Percentiles rank a stretch among this genome's conserved stretches.
phyloP scores from a whole-genome alignment of 2,329 filamentous ascomycete genomes.

The Thelonectria olida region DNA sequence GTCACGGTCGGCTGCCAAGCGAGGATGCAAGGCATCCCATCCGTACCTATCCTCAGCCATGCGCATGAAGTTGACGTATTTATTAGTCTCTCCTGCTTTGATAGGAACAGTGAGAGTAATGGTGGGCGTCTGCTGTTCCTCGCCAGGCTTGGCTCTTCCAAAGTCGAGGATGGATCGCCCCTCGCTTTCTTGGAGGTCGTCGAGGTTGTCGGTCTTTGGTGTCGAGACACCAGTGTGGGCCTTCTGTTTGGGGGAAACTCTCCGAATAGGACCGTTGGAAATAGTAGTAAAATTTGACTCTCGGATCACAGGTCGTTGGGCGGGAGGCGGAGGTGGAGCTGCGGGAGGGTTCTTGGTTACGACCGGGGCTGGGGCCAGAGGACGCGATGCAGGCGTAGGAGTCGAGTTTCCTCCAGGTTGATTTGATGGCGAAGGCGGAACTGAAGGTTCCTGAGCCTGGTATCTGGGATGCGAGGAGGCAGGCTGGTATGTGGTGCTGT shows the following conservation, averaged over 20 bases:
- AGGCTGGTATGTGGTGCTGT: conserved; percentile 36
- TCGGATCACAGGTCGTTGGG: conserved; percentile 46
- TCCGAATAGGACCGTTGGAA: conserved; percentile 54
- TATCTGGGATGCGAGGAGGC: conserved; percentile 42
- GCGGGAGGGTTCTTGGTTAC: conserved; percentile 51
- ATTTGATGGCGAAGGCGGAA: conserved; percentile 55
- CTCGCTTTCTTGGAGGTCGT: conserved; percentile 55
- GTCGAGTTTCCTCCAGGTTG: conserved; percentile 45
- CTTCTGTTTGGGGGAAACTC: conserved; percentile 58
- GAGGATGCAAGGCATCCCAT: conserved; percentile 91
- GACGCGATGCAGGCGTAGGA: conserved; percentile 46
- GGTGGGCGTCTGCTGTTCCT: conserved; percentile 71
- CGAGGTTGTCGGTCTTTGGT: conserved; percentile 59
- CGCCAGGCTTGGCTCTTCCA: conserved; percentile 66
- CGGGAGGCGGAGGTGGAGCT: conserved; percentile 46
- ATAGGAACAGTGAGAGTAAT: conserved; percentile 88
- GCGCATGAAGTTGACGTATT: conserved; percentile 94
- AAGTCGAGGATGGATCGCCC: conserved; percentile 70
- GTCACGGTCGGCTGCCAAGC: conserved; percentile 87
- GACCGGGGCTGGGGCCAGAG: conserved; percentile 42
- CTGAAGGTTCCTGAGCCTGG: conserved; percentile 48
- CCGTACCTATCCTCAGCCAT: conserved; percentile 94
- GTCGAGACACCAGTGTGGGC: conserved; percentile 52
- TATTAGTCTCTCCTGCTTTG: conserved; percentile 78
- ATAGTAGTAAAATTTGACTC: conserved; percentile 54